Percentiles rank a stretch among this genome's conserved stretches.
Evolutionary conservation across 441 rosid species (phyloP).

Genomic region (Lepidium campestre): DNA sequence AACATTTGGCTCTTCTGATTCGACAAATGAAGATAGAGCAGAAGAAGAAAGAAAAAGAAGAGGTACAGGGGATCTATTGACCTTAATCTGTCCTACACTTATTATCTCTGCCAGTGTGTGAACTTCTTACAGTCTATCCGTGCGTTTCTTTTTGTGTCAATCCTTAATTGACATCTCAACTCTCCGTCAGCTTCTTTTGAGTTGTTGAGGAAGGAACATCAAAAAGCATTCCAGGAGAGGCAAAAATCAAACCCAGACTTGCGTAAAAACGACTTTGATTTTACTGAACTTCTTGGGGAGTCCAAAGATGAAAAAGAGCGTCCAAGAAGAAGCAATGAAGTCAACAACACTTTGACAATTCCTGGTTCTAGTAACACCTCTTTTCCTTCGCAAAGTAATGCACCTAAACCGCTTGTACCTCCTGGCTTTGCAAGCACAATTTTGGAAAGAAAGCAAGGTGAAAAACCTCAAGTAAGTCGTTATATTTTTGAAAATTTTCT

Average conservation of each 20-base stretch:
- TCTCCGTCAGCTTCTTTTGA: conserved; percentile 77
- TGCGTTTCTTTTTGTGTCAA: conserved; percentile 13
- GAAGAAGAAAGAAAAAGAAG: conserved; percentile 98
- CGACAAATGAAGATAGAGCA: conserved; percentile 73
- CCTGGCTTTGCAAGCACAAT: conserved; percentile 74
- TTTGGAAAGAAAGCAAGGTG: conserved; percentile 51
- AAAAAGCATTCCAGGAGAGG: conserved; percentile 76
- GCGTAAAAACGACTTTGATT: conserved; percentile 56
- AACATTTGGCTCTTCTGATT: conserved; percentile 91
- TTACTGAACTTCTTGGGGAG: conserved; percentile 59
- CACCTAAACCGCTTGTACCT: conserved; percentile 94
- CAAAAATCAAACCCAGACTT: conserved; percentile 61
- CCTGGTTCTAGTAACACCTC: conserved; percentile 42
- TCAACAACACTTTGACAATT: conserved; percentile 30
- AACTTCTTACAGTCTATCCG: conserved; percentile 1
- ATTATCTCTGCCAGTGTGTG: conserved; percentile 12
- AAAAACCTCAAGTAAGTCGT: conserved; percentile 37
- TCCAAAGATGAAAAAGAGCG: conserved; percentile 51
- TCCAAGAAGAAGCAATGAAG: conserved; percentile 37
- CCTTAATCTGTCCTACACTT: neutral
- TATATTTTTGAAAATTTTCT: too few species aligned
- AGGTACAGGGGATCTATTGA: conserved; percentile 43
- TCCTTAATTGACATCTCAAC: conserved; percentile 21
- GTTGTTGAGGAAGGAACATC: conserved; percentile 94
- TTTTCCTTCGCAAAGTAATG: conserved; percentile 44